These are phyloP conservation scores for Trifolium dubium DNA, from an alignment of 306 rosid species.

Conservation along the genomic window DNA sequence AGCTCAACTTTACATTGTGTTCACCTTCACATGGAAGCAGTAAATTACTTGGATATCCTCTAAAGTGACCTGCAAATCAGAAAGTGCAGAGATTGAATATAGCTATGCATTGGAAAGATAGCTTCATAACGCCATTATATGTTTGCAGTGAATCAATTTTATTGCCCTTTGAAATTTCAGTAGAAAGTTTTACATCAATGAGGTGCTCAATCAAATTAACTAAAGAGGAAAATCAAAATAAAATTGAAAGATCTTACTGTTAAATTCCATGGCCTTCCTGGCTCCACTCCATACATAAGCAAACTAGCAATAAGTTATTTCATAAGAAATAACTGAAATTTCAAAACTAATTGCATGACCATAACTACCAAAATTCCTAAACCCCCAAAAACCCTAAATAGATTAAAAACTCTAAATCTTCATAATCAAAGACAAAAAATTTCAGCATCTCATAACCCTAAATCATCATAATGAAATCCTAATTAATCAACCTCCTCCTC, in stretches of 20 bases:
- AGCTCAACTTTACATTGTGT: slow-evolving; percentile 88
- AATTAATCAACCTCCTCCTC: slow-evolving; percentile 42
- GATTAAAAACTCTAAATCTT: no score
- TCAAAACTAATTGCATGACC: no score
- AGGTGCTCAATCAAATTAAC: no score
- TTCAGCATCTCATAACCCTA: no score
- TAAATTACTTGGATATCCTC: slow-evolving; percentile 79
- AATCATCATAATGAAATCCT: no score
- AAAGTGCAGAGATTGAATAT: slow-evolving; percentile 34
- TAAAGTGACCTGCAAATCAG: slow-evolving; percentile 79
- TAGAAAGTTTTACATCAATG: no score
- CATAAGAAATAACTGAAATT: no score
- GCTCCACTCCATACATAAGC: slow-evolving; percentile 79
- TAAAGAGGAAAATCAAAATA: slow-evolving; percentile 14
- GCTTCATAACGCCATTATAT: neutral
- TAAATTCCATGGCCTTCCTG: slow-evolving; percentile 95
- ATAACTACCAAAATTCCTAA: no score
- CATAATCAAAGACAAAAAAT: no score
- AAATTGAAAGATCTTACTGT: slow-evolving; percentile 52
- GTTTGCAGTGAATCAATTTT: slow-evolving; percentile 5
- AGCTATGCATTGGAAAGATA: neutral
- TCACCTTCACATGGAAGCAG: slow-evolving; percentile 94
- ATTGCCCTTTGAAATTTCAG: neutral
- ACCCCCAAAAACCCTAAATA: no score
- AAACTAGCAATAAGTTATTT: no score